Percentiles rank a stretch among this genome's conserved stretches.
These are phyloP conservation scores for Byssochlamys sp. DNA, from an alignment of 2,329 filamentous ascomycete species.

Conservation along the genomic window DNA sequence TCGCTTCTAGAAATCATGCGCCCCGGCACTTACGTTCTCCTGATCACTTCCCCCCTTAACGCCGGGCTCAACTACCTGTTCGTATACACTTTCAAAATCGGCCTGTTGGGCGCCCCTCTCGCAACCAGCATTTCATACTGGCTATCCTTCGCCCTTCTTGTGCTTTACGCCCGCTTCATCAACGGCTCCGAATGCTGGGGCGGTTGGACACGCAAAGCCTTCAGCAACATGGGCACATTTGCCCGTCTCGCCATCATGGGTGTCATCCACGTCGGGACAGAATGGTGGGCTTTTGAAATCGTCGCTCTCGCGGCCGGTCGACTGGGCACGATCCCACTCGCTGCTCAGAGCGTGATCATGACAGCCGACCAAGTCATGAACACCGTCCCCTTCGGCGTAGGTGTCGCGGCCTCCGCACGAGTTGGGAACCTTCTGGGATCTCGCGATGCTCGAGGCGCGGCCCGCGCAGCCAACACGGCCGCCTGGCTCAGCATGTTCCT, in stretches of 20 bases:
- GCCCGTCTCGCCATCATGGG: constrained; percentile 65
- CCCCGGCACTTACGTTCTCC: constrained; percentile 53
- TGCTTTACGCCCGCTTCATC: constrained; percentile 63
- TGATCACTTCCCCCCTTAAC: constrained; percentile 53
- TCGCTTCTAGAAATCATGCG: constrained; percentile 48
- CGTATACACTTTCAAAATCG: constrained; percentile 60
- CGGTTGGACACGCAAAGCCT: constrained; percentile 55
- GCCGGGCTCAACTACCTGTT: constrained; percentile 56
- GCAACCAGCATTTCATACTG: constrained; percentile 81
- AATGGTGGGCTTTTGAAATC: constrained; percentile 94
- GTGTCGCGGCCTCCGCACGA: constrained; percentile 67
- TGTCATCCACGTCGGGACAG: constrained; percentile 73
- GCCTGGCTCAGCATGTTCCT: constrained; percentile 63
- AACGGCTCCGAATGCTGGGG: constrained; percentile 70
- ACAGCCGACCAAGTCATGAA: constrained; percentile 76
- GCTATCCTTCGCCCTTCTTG: constrained; percentile 66
- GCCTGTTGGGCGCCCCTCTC: constrained; percentile 67
- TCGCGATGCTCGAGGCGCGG: constrained; percentile 54
- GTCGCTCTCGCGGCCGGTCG: constrained; percentile 73
- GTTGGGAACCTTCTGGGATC: constrained; percentile 73
- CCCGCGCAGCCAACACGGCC: constrained; percentile 63
- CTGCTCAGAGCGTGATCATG: constrained; percentile 82
- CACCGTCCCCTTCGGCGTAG: constrained; percentile 77
- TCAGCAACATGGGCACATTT: constrained; percentile 62
- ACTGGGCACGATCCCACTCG: constrained; percentile 68